phyloP scores from a whole-genome alignment of 139 green algal species.

The Spirogloea muscicola region DNA sequence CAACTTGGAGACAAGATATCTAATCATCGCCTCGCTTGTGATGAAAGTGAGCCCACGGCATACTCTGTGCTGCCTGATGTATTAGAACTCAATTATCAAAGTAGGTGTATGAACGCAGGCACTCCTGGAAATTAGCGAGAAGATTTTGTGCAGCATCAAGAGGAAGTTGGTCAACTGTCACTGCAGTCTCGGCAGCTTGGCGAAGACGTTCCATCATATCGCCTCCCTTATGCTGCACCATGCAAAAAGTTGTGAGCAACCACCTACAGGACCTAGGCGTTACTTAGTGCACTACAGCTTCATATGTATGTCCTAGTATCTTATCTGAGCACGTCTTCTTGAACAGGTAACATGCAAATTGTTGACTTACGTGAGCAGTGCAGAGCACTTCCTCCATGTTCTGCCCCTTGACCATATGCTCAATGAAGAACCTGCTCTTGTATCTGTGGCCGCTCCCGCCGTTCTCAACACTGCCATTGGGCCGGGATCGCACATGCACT shows the following conservation, averaged over 20 bases:
- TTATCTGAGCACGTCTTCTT: no score
- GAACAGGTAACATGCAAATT: not conserved
- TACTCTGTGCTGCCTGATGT: not conserved
- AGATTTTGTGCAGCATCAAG: conserved; percentile 26
- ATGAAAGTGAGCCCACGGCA: no score
- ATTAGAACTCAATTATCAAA: no score
- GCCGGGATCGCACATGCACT: conserved; percentile 33
- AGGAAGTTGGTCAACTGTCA: conserved; percentile 3
- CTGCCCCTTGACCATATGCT: conserved; percentile 37
- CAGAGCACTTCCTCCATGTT: conserved; percentile 29
- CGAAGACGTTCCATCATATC: conserved; percentile 39
- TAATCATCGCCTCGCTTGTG: not conserved
- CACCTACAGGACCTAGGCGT: no score
- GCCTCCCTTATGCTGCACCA: conserved; percentile 19
- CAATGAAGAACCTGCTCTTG: conserved; percentile 26
- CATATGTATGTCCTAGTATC: no score
- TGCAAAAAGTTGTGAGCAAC: no score
- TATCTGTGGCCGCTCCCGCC: not conserved
- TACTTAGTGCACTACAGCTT: not conserved
- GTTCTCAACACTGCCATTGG: not conserved
- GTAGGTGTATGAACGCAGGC: conserved; percentile 40
- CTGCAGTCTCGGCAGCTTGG: conserved; percentile 20
- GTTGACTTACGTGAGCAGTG: conserved; percentile 28
- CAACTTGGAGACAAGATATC: not conserved
- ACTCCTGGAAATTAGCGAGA: conserved; percentile 23